Conservation (phyloP, 2,329 filamentous ascomycete genomes). For the Sarocladium kiliense region DNA sequence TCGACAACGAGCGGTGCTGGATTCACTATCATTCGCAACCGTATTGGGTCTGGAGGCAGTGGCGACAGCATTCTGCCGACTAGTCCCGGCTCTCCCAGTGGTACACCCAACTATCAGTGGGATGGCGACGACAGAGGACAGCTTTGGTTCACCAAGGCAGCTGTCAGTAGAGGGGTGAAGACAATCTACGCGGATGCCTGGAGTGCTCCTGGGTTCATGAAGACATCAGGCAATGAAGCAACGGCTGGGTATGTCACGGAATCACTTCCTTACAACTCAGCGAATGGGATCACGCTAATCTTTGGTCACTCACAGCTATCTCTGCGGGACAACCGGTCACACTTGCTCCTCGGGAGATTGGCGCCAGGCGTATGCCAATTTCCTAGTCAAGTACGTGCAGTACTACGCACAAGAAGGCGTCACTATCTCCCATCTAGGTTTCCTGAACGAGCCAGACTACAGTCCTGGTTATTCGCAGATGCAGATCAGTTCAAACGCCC, state of each 20-base stretch:
- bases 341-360: slow-evolving; percentile 37
- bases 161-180: slow-evolving; percentile 31
- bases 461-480: slow-evolving; percentile 31
- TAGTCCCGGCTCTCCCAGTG: slow-evolving; percentile 35
- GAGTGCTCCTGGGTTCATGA: slow-evolving; percentile 44
- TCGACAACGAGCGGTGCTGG: slow-evolving; percentile 39
- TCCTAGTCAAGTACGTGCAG: slow-evolving; percentile 41
- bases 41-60: slow-evolving; percentile 34
- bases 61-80: slow-evolving; percentile 33
- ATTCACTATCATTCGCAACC: slow-evolving; percentile 44
- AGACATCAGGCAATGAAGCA: slow-evolving; percentile 33
- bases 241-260: slow-evolving; percentile 17
- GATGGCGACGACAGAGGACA: slow-evolving; percentile 43
- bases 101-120: slow-evolving; percentile 37
- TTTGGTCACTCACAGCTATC: too few species aligned
- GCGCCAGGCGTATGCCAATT: slow-evolving; percentile 43
- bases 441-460: slow-evolving; percentile 34
- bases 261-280: too few species aligned
- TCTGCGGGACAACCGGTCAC: slow-evolving; percentile 34
- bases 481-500: slow-evolving; percentile 24
- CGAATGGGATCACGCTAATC: too few species aligned
- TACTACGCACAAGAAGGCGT: slow-evolving; percentile 39
- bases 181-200: slow-evolving; percentile 39
- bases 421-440: slow-evolving; percentile 39
- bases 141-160: slow-evolving; percentile 46